Evolutionary conservation across 1,284 basidiomycete species (phyloP).

Genomic region (Quambalaria eucalypti): DNA sequence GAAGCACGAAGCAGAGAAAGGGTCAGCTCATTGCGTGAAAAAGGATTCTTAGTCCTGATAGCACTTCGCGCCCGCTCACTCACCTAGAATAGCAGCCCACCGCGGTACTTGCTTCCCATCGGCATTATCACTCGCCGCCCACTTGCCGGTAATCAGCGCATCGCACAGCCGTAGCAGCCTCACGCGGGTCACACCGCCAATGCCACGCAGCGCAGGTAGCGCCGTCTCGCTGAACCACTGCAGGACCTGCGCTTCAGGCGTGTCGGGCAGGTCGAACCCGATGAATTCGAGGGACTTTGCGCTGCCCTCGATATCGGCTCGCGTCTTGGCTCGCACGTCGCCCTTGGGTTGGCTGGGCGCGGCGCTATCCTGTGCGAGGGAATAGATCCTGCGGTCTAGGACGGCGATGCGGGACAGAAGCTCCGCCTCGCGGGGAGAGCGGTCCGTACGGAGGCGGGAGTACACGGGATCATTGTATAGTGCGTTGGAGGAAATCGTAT

Average conservation of each 20-base stretch:
- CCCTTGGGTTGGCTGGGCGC: neutral
- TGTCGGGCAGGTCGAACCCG: neutral
- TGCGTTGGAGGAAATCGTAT: constrained; percentile 39
- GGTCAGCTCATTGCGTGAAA: too few relatives aligned
- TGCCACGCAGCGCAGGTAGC: constrained; percentile 17
- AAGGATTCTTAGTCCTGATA: too few relatives aligned
- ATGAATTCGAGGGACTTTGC: constrained; percentile 8
- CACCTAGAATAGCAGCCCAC: too few relatives aligned
- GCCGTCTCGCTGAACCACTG: constrained; percentile 32
- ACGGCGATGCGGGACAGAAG: constrained; percentile 41
- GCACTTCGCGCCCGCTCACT: too few relatives aligned
- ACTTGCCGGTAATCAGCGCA: constrained; percentile 9
- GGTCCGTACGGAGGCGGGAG: constrained; percentile 38
- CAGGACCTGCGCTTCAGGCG: constrained; percentile 2
- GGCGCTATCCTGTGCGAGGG: constrained; percentile 25
- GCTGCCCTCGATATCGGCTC: constrained; percentile 6
- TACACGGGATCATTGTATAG: constrained; percentile 43
- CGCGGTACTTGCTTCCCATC: constrained; percentile 13
- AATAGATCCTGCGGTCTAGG: constrained; percentile 46
- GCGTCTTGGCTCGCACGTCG: constrained; percentile 8
- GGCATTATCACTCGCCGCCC: constrained; percentile 5
- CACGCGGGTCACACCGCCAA: constrained; percentile 33
- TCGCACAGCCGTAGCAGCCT: constrained; percentile 32
- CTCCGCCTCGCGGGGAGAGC: constrained; percentile 45
- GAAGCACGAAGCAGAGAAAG: neutral